Evolutionary conservation across 768 basidiomycete genomes (phyloP), one percentile per base, ranked within the genome.

Genomic region (Candolleomyces aberdarensis): DNA sequence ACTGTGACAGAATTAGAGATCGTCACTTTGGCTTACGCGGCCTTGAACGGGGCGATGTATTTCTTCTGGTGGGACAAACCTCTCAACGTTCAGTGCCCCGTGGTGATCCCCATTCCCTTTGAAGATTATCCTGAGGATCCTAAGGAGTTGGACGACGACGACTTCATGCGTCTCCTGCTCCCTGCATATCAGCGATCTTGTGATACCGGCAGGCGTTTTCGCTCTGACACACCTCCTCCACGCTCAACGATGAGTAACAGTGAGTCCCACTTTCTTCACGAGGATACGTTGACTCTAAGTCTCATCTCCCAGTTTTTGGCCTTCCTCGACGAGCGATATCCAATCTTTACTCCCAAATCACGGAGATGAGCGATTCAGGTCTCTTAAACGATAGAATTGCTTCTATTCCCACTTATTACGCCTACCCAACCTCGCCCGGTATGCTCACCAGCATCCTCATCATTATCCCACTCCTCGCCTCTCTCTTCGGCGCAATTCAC

Each of bases 61-160:
- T 32, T 56, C 1, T 54, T 74, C 5, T 77, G 77, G 76, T 75
- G 72, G 74, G 50, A 69, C 26, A 78, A 78, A 56, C 77, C 75
- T 0, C 65, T 71, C 4, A 66, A 72, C 63, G 67, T 76, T 0
- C 56, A 60, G 2, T 43, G 60, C 8, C 70, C 66, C 3, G 62
- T 75, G 36, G 17, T 41, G 11, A 32, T 57, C 15, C 41, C 10
- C 10, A 31, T 55, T 9, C 51, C 51, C 19, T 40, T 32, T 11
- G 19, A 55, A 10, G 53, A 32, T 22, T 22, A 55, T 10, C n/a
- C 6, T 29, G 29, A 40, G 1, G 53, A 31, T 11, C 26, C 29
- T 14, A 15, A 32, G 36, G 36, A 36, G 36, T 36, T 39, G 53
- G 53, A 14, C 17, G n/a, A 40, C 13, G 19, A 20, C n/a, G 36